Conservation (phyloP, 2,329 filamentous ascomycete species). For the Neurospora sp. region DNA sequence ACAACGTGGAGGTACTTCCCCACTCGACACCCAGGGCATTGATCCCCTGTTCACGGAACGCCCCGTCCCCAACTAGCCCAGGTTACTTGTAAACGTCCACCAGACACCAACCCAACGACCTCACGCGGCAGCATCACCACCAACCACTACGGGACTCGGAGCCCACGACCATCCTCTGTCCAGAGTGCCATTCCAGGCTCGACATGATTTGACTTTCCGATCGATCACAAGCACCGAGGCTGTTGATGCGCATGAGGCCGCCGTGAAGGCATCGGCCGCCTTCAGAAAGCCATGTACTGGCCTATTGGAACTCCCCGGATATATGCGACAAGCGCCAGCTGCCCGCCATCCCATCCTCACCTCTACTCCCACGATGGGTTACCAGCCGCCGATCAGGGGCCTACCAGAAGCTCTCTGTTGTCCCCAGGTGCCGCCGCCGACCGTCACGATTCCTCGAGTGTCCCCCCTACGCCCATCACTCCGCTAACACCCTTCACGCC, state of each 20-base stretch:
- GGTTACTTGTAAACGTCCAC: not conserved
- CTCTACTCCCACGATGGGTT: conserved; percentile 53
- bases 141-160: not conserved
- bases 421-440: conserved; percentile 21
- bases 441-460: conserved; percentile 13
- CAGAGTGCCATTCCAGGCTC: not conserved
- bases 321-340: conserved; percentile 68
- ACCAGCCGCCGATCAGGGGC: conserved; percentile 21
- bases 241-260: conserved; percentile 15
- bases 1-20: not conserved
- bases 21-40: not conserved
- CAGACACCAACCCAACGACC: not conserved
- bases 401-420: conserved; percentile 14
- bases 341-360: conserved; percentile 40
- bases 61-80: not conserved
- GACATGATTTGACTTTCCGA: conserved; percentile 15
- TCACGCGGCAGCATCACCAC: not conserved
- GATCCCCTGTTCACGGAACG: not conserved
- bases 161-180: not conserved
- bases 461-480: conserved; percentile 31
- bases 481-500: conserved; percentile 48
- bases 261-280: conserved; percentile 12
- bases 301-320: conserved; percentile 75
- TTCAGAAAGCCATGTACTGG: conserved; percentile 67
- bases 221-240: not conserved